Base-by-base conservation (phyloP, 2,329 filamentous ascomycete genomes). In the Scedosporium boydii region DNA sequence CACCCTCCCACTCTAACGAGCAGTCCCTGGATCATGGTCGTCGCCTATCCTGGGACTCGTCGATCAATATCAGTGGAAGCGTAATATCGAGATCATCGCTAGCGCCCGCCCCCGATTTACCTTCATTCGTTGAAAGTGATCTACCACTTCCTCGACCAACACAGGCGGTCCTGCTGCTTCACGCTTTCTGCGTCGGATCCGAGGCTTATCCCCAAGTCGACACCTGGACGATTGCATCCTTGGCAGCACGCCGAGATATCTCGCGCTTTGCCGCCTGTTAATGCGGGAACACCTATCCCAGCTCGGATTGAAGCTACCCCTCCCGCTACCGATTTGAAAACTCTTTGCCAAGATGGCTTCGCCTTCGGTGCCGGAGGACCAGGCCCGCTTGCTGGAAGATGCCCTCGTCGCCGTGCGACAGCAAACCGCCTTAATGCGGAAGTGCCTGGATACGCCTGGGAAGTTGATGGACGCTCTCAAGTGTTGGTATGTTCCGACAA, bases 381-480 rank as follows among this genome's bases (percentile, higher is more conserved):
- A 88, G 84, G 91, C 90, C 71, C 90, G 93, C 71, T 86, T 99
- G 80, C 88, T 99, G 69, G 95, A 99, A 80, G 95, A 99, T 88
- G 95, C 96, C 72, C 81, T 98, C 77, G 86, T 90, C 65, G 93
- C 96, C 60, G 96, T 99, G 77, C 91, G 93, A 78, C 93, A 98
- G 79, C 96, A 99, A 84, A 95, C 93, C 64, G 86, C 87, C 71
- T 84, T 96, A 74, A 99, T 99, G 95, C 92, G 93, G 79, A 93
- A 96, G 80, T 98, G 93, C 71, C 84, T 99, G 65, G 96, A 99
- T 74, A 96, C 91, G 9, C 93, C 95, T 6, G 93, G 95, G 67
- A 99, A 99, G 84, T 87, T 99, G 68, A 99, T 99, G 95, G 95
- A 99, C 81, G 95, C 95, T 70, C 85, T 99, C 71, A 99, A 99